These are phyloP conservation scores for Carallia pectinifolia DNA, from an alignment of 345 rosid genomes.

Conservation along the genomic window DNA sequence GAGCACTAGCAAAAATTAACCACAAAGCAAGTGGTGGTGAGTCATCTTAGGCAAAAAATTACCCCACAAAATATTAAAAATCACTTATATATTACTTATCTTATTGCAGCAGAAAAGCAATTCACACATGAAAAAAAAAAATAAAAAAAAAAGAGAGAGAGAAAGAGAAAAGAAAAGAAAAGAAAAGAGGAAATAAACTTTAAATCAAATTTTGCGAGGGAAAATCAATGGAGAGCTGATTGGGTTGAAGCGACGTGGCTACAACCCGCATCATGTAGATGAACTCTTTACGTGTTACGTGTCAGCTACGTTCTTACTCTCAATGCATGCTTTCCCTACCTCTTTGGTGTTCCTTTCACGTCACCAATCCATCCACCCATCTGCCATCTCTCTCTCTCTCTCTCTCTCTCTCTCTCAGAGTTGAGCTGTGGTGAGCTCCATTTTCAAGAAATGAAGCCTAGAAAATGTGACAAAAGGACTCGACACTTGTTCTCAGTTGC, in stretches of 20 bases:
- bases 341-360: background rate
- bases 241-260: conserved; percentile 33
- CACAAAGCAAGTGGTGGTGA: no score
- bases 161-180: no score
- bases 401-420: background rate
- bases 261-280: conserved; percentile 30
- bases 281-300: conserved; percentile 30
- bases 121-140: no score
- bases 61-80: no score
- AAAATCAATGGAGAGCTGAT: no score
- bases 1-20: no score
- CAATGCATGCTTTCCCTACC: conserved; percentile 32
- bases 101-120: no score
- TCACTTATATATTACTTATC: no score
- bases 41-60: no score
- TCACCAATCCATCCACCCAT: background rate
- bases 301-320: conserved; percentile 33
- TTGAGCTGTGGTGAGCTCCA: background rate
- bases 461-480: conserved; percentile 7
- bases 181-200: no score
- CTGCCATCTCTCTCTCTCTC: background rate
- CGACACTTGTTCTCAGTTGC: conserved; percentile 25
- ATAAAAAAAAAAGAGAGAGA: no score
- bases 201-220: no score
- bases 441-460: background rate